These are phyloP conservation scores for Suhomyces ambrosiae DNA, from an alignment of 1,139 yeast species.

Conservation along the genomic window DNA sequence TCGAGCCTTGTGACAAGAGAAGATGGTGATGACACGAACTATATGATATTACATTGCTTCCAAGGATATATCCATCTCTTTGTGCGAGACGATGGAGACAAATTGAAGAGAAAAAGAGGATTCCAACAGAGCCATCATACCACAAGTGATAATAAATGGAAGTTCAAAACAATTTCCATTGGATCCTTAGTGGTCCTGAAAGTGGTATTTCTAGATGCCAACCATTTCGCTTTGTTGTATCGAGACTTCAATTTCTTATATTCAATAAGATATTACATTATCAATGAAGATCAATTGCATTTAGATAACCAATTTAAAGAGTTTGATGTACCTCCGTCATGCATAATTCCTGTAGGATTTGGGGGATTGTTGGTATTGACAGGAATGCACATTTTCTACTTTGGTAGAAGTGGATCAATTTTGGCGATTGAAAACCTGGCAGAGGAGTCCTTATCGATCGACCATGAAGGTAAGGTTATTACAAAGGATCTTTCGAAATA, in stretches of 20 bases:
- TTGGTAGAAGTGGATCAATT: constrained; percentile 24
- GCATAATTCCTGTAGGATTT: constrained; percentile 24
- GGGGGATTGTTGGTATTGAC: constrained; percentile 40
- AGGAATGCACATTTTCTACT: constrained; percentile 34
- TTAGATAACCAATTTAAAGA: constrained; percentile 31
- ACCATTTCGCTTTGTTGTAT: constrained; percentile 33
- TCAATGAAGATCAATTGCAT: constrained; percentile 12
- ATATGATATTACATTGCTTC: constrained; percentile 31
- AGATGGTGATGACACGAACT: constrained; percentile 12
- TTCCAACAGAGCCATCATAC: not conserved
- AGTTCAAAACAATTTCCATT: constrained; percentile 20
- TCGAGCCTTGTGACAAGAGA: constrained; percentile 22
- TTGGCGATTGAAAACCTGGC: constrained; percentile 17
- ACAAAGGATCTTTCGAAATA: constrained; percentile 17
- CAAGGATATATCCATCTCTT: constrained; percentile 34
- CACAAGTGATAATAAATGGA: constrained; percentile 14
- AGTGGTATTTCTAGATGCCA: constrained; percentile 19
- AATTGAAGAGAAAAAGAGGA: constrained; percentile 4
- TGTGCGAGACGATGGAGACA: not conserved
- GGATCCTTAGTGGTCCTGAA: constrained; percentile 36
- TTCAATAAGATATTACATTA: constrained; percentile 33
- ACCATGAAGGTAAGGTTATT: constrained; percentile 13
- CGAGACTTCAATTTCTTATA: constrained; percentile 38
- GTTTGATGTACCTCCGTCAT: constrained; percentile 38
- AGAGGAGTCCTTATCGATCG: constrained; percentile 13